phyloP scores from a whole-genome alignment of 768 basidiomycete genomes.

The Favolaschia claudopus region DNA sequence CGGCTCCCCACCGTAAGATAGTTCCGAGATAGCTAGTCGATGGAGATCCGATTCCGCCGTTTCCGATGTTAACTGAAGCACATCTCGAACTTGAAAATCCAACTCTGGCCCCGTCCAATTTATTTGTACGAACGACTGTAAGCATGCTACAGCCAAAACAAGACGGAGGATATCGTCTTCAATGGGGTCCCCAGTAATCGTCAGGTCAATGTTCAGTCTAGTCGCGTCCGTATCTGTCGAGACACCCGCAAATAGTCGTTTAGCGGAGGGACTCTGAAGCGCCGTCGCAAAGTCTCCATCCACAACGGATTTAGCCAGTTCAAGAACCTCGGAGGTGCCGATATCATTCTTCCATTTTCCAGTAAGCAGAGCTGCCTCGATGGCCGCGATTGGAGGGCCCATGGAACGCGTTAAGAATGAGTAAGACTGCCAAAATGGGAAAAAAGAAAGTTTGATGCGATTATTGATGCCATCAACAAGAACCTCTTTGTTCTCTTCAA shows the following conservation, averaged over 20 bases:
- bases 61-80: conserved; percentile 40
- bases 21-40: conserved; percentile 70
- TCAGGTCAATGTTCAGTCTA: conserved; percentile 39
- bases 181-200: conserved; percentile 36
- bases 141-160: conserved; percentile 74
- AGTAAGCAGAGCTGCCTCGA: conserved; percentile 67
- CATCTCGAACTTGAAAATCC: conserved; percentile 57
- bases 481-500: too few species aligned
- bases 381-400: conserved; percentile 32
- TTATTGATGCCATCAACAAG: too few species aligned
- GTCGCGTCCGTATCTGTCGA: conserved; percentile 42
- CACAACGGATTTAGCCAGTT: conserved; percentile 62
- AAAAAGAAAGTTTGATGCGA: too few species aligned
- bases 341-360: conserved; percentile 50
- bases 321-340: conserved; percentile 28
- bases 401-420: conserved; percentile 21
- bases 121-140: conserved; percentile 90
- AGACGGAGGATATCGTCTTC: conserved; percentile 66
- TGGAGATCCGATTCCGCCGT: conserved; percentile 62
- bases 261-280: conserved; percentile 54
- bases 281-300: conserved; percentile 65
- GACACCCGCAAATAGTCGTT: conserved; percentile 44
- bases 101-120: conserved; percentile 98
- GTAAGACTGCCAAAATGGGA: background rate
- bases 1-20: conserved; percentile 91